Conservation (phyloP, 2,329 filamentous ascomycete species). For the Aspergillus sp. region DNA sequence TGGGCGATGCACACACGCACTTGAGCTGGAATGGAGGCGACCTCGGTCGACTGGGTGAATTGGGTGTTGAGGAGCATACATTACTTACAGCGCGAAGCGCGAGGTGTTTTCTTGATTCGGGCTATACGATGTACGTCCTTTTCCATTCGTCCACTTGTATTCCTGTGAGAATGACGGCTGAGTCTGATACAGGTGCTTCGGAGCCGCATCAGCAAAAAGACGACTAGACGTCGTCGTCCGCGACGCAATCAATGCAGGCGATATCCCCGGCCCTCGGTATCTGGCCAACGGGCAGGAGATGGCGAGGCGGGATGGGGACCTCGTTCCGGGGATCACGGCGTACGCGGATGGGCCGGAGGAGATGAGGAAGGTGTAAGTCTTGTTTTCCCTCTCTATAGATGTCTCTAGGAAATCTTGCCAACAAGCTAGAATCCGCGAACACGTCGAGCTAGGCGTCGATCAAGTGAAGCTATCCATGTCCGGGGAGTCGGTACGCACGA, state of each 20-base stretch:
- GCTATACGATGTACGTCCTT: slow-evolving; percentile 45
- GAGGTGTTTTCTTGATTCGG: slow-evolving; percentile 31
- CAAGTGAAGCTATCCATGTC: slow-evolving; percentile 48
- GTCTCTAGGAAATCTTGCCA: no score
- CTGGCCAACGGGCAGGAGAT: slow-evolving; percentile 57
- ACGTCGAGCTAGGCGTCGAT: slow-evolving; percentile 43
- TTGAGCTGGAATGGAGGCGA: slow-evolving; percentile 7
- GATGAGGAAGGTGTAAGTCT: slow-evolving; percentile 38
- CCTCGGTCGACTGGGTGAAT: no score
- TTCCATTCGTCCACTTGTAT: not conserved
- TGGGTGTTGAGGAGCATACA: no score
- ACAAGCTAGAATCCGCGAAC: slow-evolving; percentile 34
- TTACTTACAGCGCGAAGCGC: no score
- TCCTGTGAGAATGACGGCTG: not conserved
- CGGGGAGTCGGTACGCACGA: slow-evolving; percentile 30
- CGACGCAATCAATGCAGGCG: slow-evolving; percentile 55
- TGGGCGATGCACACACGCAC: slow-evolving; percentile 10
- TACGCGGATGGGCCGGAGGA: slow-evolving; percentile 47
- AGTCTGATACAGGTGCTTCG: slow-evolving; percentile 41
- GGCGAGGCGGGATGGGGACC: slow-evolving; percentile 49
- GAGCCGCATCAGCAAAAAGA: slow-evolving; percentile 53
- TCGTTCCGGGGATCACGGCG: slow-evolving; percentile 49
- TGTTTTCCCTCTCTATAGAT: no score
- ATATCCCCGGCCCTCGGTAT: slow-evolving; percentile 54
- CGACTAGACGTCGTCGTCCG: slow-evolving; percentile 53